phyloP scores from a whole-genome alignment of 2,329 filamentous ascomycete genomes.

The Stagonosporopsis cucurbitacearum region DNA sequence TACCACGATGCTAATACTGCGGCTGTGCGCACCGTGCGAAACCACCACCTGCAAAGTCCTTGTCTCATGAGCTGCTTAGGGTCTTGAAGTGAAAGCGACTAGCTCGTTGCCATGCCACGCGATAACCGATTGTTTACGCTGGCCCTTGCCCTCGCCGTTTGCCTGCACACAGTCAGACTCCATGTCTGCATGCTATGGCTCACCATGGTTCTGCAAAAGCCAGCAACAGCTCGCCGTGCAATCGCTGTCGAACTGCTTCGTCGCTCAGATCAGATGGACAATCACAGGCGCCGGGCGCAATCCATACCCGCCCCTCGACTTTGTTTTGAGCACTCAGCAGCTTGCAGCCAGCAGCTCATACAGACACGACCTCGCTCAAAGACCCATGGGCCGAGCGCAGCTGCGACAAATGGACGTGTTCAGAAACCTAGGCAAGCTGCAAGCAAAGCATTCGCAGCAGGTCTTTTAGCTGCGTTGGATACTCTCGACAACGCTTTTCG shows the following conservation, averaged over 20 bases:
- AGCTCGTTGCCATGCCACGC: slow-evolving; percentile 16
- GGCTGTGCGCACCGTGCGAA: not conserved
- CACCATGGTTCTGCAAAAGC: slow-evolving; percentile 22
- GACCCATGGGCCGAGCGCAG: not conserved
- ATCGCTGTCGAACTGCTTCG: slow-evolving; percentile 23
- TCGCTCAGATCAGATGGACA: slow-evolving; percentile 13
- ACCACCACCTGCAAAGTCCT: not conserved
- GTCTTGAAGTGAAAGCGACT: slow-evolving; percentile 3
- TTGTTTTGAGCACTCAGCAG: not conserved
- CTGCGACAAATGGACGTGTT: not conserved
- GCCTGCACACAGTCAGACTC: slow-evolving; percentile 12
- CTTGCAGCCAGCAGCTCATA: not conserved
- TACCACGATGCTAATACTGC: not conserved
- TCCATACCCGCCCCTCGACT: not conserved
- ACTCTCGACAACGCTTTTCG: not conserved
- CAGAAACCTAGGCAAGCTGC: not conserved
- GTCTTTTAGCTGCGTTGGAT: not conserved
- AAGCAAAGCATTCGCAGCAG: not conserved
- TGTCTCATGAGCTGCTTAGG: not conserved
- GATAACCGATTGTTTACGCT: slow-evolving; percentile 10
- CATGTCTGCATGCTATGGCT: slow-evolving; percentile 15
- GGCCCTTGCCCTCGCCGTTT: slow-evolving; percentile 3
- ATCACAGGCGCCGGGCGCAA: not conserved
- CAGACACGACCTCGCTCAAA: not conserved
- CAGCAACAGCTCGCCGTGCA: slow-evolving; percentile 16